phyloP scores from a whole-genome alignment of 305 asterid species.

The Euphrasia arctica region DNA sequence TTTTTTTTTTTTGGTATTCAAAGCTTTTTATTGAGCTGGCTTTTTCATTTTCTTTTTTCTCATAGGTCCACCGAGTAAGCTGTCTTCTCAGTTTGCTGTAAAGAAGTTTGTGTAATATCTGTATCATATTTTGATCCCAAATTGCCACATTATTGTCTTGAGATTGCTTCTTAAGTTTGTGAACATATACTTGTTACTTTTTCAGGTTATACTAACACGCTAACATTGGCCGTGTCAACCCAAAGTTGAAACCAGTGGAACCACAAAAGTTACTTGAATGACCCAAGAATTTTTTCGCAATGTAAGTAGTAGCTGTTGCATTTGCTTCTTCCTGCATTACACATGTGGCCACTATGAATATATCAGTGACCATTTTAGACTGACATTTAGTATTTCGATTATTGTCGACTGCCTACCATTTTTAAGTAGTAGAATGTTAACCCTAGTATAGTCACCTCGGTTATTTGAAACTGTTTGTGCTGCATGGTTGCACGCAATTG shows the following conservation, averaged over 20 bases:
- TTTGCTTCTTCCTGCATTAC: slow-evolving; percentile 2
- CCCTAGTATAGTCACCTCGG: slow-evolving; percentile 3
- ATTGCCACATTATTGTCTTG: slow-evolving; percentile 1
- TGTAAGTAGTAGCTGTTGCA: background rate
- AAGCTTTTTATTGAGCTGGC: slow-evolving; percentile 9
- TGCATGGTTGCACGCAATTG: slow-evolving; percentile 8
- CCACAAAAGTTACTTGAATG: background rate
- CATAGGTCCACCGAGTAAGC: background rate
- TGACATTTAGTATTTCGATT: slow-evolving; percentile 13
- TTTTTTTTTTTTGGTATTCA: background rate
- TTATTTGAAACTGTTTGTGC: slow-evolving; percentile 24
- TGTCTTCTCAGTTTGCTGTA: background rate
- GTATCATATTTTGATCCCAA: slow-evolving; percentile 3
- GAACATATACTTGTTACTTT: background rate
- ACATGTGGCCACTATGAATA: background rate
- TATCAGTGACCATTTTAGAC: background rate
- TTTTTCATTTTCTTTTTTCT: background rate
- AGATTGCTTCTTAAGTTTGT: slow-evolving; percentile 2
- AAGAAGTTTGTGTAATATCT: background rate
- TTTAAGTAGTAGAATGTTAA: slow-evolving; percentile 11
- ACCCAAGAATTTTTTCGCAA: background rate
- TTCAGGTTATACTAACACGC: slow-evolving; percentile 6
- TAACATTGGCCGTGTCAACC: background rate
- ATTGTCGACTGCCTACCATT: slow-evolving; percentile 24
- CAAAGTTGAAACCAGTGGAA: background rate